Conservation (phyloP, 805 yeast genomes). For the Wickerhamomyces subpelliculosus region DNA sequence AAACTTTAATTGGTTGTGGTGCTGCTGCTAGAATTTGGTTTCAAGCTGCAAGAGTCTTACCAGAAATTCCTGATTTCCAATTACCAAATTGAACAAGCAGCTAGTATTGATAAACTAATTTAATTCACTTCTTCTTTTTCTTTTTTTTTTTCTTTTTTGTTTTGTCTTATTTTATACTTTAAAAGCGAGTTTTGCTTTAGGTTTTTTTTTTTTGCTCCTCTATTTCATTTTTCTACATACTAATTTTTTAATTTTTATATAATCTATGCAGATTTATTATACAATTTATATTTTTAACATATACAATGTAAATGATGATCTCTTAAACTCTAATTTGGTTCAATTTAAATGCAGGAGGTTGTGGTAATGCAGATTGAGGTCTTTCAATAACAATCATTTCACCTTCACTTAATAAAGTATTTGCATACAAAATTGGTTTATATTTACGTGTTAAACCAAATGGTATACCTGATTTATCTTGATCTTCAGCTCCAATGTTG, state of each 20-base stretch:
- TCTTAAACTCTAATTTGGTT: conserved; percentile 43
- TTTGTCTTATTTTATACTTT: too few species aligned
- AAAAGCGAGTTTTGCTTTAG: too few species aligned
- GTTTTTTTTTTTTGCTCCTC: too few species aligned
- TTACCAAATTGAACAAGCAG: conserved; percentile 3
- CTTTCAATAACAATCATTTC: conserved; percentile 74
- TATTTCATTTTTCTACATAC: too few species aligned
- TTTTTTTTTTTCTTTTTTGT: too few species aligned
- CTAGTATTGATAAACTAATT: neutral
- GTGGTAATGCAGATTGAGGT: conserved; percentile 51
- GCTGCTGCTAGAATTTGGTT: conserved; percentile 65
- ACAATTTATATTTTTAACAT: too few species aligned
- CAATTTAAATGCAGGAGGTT: conserved; percentile 59
- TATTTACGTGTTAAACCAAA: conserved; percentile 77
- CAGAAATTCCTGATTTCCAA: conserved; percentile 21
- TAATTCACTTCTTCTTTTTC: neutral
- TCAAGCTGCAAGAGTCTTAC: conserved; percentile 55
- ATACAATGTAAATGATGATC: neutral
- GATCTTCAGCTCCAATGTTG: conserved; percentile 19
- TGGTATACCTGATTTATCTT: conserved; percentile 30
- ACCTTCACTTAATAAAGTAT: conserved; percentile 37
- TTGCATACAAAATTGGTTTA: conserved; percentile 62
- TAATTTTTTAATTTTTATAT: too few species aligned
- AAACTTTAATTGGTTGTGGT: conserved; percentile 55
- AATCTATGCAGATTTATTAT: too few species aligned